phyloP scores from a whole-genome alignment of 1,284 basidiomycete genomes.

The Rhodotorula sp. region DNA sequence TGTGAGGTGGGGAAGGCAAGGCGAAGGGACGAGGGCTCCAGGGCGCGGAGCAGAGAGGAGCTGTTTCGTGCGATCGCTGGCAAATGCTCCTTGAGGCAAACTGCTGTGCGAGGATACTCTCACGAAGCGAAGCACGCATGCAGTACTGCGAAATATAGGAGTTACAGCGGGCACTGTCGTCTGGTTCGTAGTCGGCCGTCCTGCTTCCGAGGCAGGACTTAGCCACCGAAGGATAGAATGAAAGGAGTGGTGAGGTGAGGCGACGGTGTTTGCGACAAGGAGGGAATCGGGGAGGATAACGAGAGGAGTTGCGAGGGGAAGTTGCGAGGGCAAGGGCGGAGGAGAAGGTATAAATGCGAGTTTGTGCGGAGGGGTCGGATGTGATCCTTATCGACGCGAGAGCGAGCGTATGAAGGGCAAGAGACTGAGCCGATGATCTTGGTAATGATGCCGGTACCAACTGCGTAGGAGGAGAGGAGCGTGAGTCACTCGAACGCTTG shows the following conservation, averaged over 20 bases:
- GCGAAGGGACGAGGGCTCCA: neutral
- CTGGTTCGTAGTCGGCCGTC: neutral
- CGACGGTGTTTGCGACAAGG: neutral
- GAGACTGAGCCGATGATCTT: slow-evolving; percentile 45
- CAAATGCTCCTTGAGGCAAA: no score
- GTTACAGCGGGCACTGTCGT: neutral
- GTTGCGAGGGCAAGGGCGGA: neutral
- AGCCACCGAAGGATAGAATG: neutral
- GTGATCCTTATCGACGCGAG: neutral
- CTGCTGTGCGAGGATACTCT: neutral
- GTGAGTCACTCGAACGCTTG: no score
- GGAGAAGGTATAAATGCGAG: neutral
- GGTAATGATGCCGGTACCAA: no score
- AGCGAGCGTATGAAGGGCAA: neutral
- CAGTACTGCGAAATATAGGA: neutral
- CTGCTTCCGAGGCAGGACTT: no score
- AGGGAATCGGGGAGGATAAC: neutral
- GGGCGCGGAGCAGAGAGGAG: neutral
- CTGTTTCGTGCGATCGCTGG: neutral
- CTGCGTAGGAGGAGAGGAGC: no score
- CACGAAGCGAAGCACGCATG: neutral
- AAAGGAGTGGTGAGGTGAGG: neutral
- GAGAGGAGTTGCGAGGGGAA: neutral
- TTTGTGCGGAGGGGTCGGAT: neutral
- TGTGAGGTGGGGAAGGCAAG: neutral